phyloP scores from a whole-genome alignment of 106 monocot species.

The Chionographis japonica region DNA sequence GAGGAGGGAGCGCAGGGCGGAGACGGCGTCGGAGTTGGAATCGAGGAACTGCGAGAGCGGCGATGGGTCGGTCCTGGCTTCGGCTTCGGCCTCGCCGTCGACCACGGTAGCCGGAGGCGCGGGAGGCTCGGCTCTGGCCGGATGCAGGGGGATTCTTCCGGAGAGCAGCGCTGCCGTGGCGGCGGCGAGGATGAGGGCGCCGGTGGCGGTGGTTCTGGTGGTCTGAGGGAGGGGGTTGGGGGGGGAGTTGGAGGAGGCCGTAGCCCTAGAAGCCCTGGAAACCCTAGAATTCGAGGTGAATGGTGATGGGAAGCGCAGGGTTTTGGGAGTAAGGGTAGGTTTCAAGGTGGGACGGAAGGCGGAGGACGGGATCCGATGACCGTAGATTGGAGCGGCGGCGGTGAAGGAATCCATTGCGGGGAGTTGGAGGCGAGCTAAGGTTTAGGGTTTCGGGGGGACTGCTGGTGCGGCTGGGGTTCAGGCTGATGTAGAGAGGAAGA shows the following conservation, averaged over 20 bases:
- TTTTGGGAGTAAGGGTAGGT: not conserved
- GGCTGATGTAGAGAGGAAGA: too few relatives aligned
- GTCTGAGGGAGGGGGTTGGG: constrained; percentile 10
- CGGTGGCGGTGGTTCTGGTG: constrained; percentile 19
- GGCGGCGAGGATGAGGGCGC: constrained; percentile 30
- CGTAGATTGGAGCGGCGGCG: constrained; percentile 7
- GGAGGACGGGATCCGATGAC: constrained; percentile 3
- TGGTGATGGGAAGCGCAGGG: constrained; percentile 4
- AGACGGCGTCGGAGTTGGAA: constrained; percentile 27
- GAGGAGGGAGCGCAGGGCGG: constrained; percentile 38
- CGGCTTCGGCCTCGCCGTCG: not conserved
- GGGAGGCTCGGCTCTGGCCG: constrained; percentile 5
- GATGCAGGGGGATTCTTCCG: not conserved
- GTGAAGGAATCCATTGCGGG: constrained; percentile 34
- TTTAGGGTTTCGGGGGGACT: constrained; percentile 3
- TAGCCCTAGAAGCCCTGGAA: not conserved
- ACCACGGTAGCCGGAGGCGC: constrained; percentile 3
- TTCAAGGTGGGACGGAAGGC: not conserved
- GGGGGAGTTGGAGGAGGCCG: constrained; percentile 11
- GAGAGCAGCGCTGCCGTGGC: constrained; percentile 10
- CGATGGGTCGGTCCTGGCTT: constrained; percentile 8
- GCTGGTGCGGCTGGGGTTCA: too few relatives aligned
- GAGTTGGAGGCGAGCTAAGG: not conserved
- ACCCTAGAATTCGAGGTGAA: not conserved
- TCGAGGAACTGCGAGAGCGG: constrained; percentile 28